Evolutionary conservation across 768 basidiomycete species (phyloP), one percentile per base, ranked within the genome.

Genomic region (Lentinula aciculospora): DNA sequence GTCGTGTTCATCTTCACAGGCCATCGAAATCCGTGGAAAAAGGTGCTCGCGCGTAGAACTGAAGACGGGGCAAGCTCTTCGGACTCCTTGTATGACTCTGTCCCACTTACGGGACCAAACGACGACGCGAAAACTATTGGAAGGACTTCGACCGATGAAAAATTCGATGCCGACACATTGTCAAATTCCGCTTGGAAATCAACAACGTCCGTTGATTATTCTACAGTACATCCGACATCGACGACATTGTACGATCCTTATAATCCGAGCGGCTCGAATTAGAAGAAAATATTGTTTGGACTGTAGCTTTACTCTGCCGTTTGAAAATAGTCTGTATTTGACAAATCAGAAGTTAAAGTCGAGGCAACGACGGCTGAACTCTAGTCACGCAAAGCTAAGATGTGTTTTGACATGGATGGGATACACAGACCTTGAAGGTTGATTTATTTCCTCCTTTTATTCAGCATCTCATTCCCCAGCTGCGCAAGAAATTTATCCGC

Each of bases 401-500:
- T 13, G 29, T 27, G 29, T 48, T 29, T 4, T 9, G 29, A 3
- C 46, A 48, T 48, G 28, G 5, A 19, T 15, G 27, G 12, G 46
- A 1, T n/a, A 48, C 29, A 27, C 46, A 44, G 42, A 44, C 42
- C 42, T 44, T 3, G 13, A 12, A 44, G 42, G 21, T 44, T 44
- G 2, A 56, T 60, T 62, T 65, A 69, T 64, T 65, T 71, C 47
- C 64, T 61, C 61, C 66, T 71, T 57, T 66, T 62, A 58, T 67
- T 63, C 36, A 81, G 66, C 40, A 90, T 81, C 44, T 89, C 87
- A 45, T 74, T 71, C 68, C 88, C 85, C 12, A 91, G 72, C 57
- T 80, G 76, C 12, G 87, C 82, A 53, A 91, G 66, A 64, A 91
- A 91, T 27, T 71, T 73, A 58, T 89, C 88, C 1, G 88, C 86